Base-by-base conservation (phyloP, 78 protist genomes). In the Corallochytrium limacisporum region DNA sequence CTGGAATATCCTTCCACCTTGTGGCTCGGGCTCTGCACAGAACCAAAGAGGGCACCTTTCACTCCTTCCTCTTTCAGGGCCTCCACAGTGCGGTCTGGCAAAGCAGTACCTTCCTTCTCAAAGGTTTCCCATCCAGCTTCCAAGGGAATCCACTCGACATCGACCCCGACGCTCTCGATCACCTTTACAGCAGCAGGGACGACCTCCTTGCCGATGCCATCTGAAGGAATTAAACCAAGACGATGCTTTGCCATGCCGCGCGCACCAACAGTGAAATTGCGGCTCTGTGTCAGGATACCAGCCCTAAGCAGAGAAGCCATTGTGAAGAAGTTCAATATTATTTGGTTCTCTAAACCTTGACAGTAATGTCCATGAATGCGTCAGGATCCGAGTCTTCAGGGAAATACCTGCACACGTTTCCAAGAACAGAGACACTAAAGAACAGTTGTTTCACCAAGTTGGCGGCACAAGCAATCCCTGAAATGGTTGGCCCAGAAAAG, bases 141-240 rank as follows among this genome's bases (percentile, higher is more conserved):
- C 43, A 57, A 42, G 32, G 5, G 15, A n/a, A 47, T 33, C 36
- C 38, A 69, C 36, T 31, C n/a, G 26, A 69, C 2, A 2, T 3
- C 51, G 37, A 15, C 13, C 3, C 36, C 24, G 7, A 66, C 44
- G 15, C 24, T 33, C 18, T 16, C 72, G 4, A 9, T 2, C 40
- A 66, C 72, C 29, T 7, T 4, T 35, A 7, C 33, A 38, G 31
- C 51, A 16, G 44, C 46, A 6, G 69, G 77, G 60, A 71, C 54
- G 9, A 73, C 69, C 29, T 74, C 79, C 40, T 63, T 61, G n/a
- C 79, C 79, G 31, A 74, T 74, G 46, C 79, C 79, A 48, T 74
- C 79, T 1, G 59, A 71, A 9, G 79, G 79, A n/a, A 74, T 20
- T 28, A 47, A 28, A 3, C 73, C 79, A 40, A 74, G 43, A 20